These are phyloP conservation scores for Colletotrichum gloeosporioides DNA, from an alignment of 2,329 filamentous ascomycete species.

Conservation along the genomic window DNA sequence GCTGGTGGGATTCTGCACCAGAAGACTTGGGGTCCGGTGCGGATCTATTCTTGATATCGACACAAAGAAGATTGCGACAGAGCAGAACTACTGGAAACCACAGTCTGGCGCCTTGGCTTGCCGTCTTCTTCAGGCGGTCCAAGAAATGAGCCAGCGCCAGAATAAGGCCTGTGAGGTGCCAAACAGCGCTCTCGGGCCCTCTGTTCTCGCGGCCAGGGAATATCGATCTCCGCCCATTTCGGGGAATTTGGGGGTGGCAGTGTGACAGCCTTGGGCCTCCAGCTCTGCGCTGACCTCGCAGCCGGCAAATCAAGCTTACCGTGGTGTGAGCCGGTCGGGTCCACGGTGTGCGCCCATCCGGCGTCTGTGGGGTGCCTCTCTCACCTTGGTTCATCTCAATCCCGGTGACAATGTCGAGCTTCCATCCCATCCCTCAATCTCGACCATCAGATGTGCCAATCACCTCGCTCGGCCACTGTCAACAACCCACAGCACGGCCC, in stretches of 20 bases:
- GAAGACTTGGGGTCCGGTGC: background rate
- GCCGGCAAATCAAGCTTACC: background rate
- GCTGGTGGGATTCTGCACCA: background rate
- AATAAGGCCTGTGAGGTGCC: background rate
- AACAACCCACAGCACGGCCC: background rate
- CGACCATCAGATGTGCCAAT: constrained; percentile 2
- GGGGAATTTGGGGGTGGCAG: constrained; percentile 4
- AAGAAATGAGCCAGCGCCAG: background rate
- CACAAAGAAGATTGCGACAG: background rate
- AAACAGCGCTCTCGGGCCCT: constrained; percentile 35
- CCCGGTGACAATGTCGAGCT: background rate
- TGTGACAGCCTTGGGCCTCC: background rate
- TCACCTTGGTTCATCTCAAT: background rate
- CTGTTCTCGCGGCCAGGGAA: background rate
- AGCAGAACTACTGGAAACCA: background rate
- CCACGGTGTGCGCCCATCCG: background rate
- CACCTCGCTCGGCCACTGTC: background rate
- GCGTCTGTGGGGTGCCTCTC: background rate
- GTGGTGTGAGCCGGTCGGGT: background rate
- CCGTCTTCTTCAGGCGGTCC: background rate
- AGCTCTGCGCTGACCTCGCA: background rate
- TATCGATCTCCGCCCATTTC: background rate
- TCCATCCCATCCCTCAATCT: background rate
- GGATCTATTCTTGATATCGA: background rate
- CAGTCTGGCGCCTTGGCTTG: background rate